Base-by-base conservation (phyloP, 139 green algal species). In the Limnomonas spitsbergensis region DNA sequence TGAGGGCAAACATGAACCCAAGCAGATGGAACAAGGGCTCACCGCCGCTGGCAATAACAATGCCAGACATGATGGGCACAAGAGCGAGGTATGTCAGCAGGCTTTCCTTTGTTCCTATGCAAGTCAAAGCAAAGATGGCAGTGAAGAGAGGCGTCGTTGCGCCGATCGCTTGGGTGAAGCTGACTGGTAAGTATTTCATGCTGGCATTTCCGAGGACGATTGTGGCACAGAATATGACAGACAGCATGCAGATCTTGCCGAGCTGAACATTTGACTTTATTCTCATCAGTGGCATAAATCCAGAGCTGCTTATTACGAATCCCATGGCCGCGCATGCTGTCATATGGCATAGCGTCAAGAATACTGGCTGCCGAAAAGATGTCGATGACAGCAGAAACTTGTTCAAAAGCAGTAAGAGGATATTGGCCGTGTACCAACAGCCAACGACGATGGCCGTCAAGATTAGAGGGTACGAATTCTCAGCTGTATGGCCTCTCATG, bases 301-400 rank as follows among this genome's bases (percentile, higher is more conserved):
- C 56, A 1, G 68, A 82, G 20, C 81, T 29, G 9, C 84, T 85
- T 3, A 91, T 66, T 1, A 86, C 34, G 37, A 89, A 84, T 14
- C 86, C 89, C 53, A 96, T 82, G 0, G 89, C 38, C 1, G 85
- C 73, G 83, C 93, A 98, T 0, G 92, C 89, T 32, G 92, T 35
- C 95, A 98, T 98, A 83, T 98, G 94, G 73, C 88, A 94, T 34
- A 98, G 82, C 27, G 95, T 98, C 4, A 99, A 80, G 80, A 98
- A 96, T 2, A 84, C 42, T 40, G 82, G 83, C 40, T 86, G 86
- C 75, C 83, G 86, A 70, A 98, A 97, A 0, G 81, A 83, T 38
- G 89, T 95, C 47, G 83, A 90, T n/a, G 78, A 89, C 0, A 99
- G 88, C 24, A 99, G 82, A 40, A 89, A 94, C 81, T 98, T 98